These are phyloP conservation scores for Grosmannia clavigera DNA, from an alignment of 2,329 filamentous ascomycete species.

Conservation along the genomic window DNA sequence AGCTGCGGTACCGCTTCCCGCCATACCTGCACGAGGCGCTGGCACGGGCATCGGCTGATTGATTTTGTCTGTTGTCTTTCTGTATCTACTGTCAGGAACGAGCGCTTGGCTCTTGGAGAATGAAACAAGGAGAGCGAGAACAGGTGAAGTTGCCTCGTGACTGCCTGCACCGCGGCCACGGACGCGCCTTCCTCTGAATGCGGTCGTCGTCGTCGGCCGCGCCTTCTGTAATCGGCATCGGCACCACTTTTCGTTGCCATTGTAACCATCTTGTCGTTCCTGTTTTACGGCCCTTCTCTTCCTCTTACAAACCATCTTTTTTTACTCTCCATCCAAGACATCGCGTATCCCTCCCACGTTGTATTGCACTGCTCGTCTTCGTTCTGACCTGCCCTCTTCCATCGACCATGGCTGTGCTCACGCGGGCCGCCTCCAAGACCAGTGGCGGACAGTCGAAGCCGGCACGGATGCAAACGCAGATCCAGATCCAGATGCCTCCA, in stretches of 20 bases:
- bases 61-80: constrained; percentile 6
- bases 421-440: not conserved
- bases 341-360: not conserved
- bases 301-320: not conserved
- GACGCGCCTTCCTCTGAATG: not conserved
- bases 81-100: not conserved
- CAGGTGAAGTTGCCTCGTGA: not conserved
- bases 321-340: not conserved
- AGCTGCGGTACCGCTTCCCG: constrained; percentile 83
- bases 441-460: not conserved
- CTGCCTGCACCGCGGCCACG: not conserved
- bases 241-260: no score
- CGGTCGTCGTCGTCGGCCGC: not conserved
- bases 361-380: not conserved
- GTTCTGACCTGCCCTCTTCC: not conserved
- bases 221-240: not conserved
- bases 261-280: not conserved
- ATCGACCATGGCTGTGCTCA: not conserved
- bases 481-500: not conserved
- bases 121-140: not conserved
- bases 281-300: not conserved
- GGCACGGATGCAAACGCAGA: not conserved
- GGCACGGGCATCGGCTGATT: constrained; percentile 66
- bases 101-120: not conserved
- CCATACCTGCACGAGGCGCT: constrained; percentile 79